These are phyloP conservation scores for Boletus tomentosulus DNA, from an alignment of 768 basidiomycete species.

Conservation along the genomic window DNA sequence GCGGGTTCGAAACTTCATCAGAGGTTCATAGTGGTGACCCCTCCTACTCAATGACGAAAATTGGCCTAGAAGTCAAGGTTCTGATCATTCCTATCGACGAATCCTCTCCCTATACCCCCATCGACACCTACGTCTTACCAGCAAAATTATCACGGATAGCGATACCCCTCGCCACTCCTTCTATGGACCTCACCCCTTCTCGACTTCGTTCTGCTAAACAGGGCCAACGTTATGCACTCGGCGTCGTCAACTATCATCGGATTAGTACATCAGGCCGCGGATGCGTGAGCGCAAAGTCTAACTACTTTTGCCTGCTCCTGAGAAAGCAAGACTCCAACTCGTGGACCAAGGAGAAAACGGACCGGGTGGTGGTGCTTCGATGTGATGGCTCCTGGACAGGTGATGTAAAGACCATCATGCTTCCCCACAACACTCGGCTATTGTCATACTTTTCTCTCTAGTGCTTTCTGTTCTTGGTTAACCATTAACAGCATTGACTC, in stretches of 20 bases:
- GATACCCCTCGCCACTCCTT: not conserved
- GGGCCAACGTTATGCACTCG: not conserved
- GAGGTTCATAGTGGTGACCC: not conserved
- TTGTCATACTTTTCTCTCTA: not conserved
- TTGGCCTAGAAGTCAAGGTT: not conserved
- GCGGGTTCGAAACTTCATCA: not conserved
- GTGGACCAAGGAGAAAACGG: not conserved
- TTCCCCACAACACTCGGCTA: not conserved
- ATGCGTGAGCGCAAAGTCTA: not conserved
- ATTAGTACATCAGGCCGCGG: not conserved
- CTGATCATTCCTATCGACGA: conserved; percentile 2
- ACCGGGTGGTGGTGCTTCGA: not conserved
- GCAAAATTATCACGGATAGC: not conserved
- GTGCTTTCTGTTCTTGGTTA: not conserved
- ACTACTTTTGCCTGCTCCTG: conserved; percentile 1
- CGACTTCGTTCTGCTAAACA: not conserved
- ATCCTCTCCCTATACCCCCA: not conserved
- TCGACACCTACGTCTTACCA: not conserved
- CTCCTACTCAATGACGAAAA: not conserved
- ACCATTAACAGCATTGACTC: no score
- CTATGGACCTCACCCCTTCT: not conserved
- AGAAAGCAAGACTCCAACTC: not conserved
- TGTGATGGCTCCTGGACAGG: not conserved
- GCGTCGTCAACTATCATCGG: not conserved
- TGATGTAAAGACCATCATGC: not conserved